Conservation (phyloP, 768 basidiomycete genomes). For the Tricholoma terreum region DNA sequence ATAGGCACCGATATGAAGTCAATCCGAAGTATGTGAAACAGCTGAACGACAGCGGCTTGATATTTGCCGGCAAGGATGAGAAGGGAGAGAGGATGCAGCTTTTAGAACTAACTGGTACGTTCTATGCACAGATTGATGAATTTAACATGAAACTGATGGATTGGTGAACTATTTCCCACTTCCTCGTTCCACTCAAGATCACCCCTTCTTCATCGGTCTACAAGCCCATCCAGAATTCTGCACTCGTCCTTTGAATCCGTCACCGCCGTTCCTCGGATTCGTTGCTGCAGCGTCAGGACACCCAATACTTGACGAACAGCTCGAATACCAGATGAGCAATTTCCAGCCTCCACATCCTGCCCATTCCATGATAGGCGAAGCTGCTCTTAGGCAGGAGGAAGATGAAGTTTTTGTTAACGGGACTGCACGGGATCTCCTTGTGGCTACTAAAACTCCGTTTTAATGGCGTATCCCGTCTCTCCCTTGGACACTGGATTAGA, state of each 20-base stretch:
- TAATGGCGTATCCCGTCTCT: background rate
- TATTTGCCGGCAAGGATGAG: constrained; percentile 86
- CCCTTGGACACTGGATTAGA: background rate
- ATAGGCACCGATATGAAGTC: constrained; percentile 93
- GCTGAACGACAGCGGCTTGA: constrained; percentile 62
- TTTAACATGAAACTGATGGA: background rate
- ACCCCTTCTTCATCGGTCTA: constrained; percentile 90
- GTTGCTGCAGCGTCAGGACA: constrained; percentile 69
- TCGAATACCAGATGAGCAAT: constrained; percentile 55
- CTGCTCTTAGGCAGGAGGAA: constrained; percentile 38
- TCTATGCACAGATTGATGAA: background rate
- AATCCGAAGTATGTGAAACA: constrained; percentile 82
- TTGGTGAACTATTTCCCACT: background rate
- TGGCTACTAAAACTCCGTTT: constrained; percentile 3
- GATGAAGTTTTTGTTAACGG: constrained; percentile 22
- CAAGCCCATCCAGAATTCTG: constrained; percentile 99
- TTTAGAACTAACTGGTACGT: constrained; percentile 78
- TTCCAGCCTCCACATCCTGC: constrained; percentile 78
- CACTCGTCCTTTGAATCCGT: constrained; percentile 95
- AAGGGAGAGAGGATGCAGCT: constrained; percentile 97
- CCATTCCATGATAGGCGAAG: constrained; percentile 71
- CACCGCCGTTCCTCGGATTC: constrained; percentile 95
- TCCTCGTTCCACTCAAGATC: constrained; percentile 49
- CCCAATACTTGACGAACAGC: constrained; percentile 64
- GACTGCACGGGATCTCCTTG: constrained; percentile 15